Evolutionary conservation across 208 protist species (phyloP), one percentile per base, ranked within the genome.

Genomic region (Leptomonas seymouri): DNA sequence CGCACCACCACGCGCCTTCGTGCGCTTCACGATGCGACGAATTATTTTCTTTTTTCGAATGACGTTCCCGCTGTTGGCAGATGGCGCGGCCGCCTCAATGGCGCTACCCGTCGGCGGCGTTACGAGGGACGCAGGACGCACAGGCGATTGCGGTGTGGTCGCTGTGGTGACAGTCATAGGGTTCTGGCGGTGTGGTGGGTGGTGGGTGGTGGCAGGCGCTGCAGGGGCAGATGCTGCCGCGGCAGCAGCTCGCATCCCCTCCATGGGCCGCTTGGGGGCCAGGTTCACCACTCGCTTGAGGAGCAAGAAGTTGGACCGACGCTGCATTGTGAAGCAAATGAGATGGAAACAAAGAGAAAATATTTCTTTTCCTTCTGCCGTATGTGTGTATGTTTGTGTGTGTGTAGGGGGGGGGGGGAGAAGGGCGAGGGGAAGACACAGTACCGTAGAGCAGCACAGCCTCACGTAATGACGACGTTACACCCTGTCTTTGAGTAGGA

Each of bases 1-100:
- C 2, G 36, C 12, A 27, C 21, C 41, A 4, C 23, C 34, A n/a
- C 23, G 3, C 7, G 27, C 12, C 42, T 70, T 69, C 56, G 65
- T 69, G 48, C 71, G 71, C 71, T 76, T 76, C 42, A 76, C 65
- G 18, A 76, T 70, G 23, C 71, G 71, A 21, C 71, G 71, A 21
- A 76, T 76, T 11, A 76, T 76, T 23, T 76, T 76, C 63, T 76
- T 76, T 48, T 70, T 76, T 7, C 30, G 44, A 12, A 62, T 4
- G 3, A 21, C 57, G 16, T 39, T 50, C 23, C 59, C 59, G 41
- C 41, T 49, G 57, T 7, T 49, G 31, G 14, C 21, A 7, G 21
- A 1, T 6, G 41, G 30, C 9, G 27, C 5, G 15, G 20, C 18
- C 16, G 48, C 12, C 20, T n/a, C 31, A 2, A 25, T 18, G 7